A percentile compares a stretch with the other conserved stretches of the same genome.
phyloP scores from a whole-genome alignment of 345 rosid genomes.

The Gossypium rotundifolium region DNA sequence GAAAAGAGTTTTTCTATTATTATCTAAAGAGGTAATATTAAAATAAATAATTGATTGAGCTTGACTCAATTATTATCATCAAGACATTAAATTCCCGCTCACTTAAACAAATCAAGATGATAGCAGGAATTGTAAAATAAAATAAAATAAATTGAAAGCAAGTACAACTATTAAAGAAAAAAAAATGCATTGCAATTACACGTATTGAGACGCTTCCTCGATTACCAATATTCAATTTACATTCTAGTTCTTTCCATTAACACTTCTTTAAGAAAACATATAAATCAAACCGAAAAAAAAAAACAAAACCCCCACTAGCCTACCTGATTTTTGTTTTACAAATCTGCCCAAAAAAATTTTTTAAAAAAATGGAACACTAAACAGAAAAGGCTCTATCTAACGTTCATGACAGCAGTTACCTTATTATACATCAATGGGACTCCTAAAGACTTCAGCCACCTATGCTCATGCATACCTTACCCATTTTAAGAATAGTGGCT shows the following conservation, averaged over 20 bases:
- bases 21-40: no score
- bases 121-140: no score
- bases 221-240: constrained; percentile 17
- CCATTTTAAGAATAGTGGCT: background rate
- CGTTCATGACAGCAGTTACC: background rate
- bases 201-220: background rate
- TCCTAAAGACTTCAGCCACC: constrained; percentile 10
- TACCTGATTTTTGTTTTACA: constrained; percentile 24
- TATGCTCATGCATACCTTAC: constrained; percentile 17
- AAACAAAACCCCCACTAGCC: background rate
- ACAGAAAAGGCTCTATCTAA: background rate
- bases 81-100: no score
- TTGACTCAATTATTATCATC: no score
- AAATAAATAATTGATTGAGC: no score
- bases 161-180: background rate
- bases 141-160: no score
- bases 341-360: background rate
- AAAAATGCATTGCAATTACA: background rate
- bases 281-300: background rate
- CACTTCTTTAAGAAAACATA: background rate
- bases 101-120: no score
- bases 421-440: constrained; percentile 22
- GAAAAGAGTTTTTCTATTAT: no score
- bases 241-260: constrained; percentile 1
- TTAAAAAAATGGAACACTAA: background rate